Evolutionary conservation across 2,329 filamentous ascomycete species (phyloP), one percentile per base, ranked within the genome.

Genomic region (Remersonia thermophila): DNA sequence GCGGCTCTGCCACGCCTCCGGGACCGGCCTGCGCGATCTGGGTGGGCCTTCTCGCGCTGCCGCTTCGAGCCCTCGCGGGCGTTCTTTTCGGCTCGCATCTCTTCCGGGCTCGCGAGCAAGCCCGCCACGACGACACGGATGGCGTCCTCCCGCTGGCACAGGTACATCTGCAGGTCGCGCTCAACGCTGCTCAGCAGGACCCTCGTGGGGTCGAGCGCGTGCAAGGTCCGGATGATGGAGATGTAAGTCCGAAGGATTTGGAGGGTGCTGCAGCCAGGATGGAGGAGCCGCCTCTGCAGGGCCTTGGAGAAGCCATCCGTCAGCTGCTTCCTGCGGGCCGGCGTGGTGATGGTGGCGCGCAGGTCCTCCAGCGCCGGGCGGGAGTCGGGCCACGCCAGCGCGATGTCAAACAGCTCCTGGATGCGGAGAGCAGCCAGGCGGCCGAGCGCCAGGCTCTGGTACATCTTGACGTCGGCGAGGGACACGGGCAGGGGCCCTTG

Each of bases 241-340:
- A 87, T 83, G 55, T 89, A 89, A 3, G 80, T 76, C 47, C 78
- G 76, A 33, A 89, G 55, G 25, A 89, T 84, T 42, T 83, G 74
- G 3, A 82, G 67, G 1, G 83, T 87, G 13, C 80, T 85, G 28
- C 79, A 70, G 3, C 81, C 83, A 1, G 83, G 77, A 50, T 89
- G 81, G 9, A 91, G 62, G 7, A 93, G 60, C 11, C 80, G 71
- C 35, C 63, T 68, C 39, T 76, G 73, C 13, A 89, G 57, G 9
- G 78, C 70, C 7, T 67, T 62, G 1, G 77, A 73, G 54, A 89
- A 89, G 27, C 67, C 69, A 29, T 75, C 70, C 2, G 80, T 85
- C 8, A 91, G 65, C 45, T 82, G 69, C 14, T 80, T 62, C 35
- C 84, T 78, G 25, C 77, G 71, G 38, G 76, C 71, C 3, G 80